Evolutionary conservation across 768 basidiomycete genomes (phyloP), one percentile per base, ranked within the genome.

Genomic region (Agaricus blazei): DNA sequence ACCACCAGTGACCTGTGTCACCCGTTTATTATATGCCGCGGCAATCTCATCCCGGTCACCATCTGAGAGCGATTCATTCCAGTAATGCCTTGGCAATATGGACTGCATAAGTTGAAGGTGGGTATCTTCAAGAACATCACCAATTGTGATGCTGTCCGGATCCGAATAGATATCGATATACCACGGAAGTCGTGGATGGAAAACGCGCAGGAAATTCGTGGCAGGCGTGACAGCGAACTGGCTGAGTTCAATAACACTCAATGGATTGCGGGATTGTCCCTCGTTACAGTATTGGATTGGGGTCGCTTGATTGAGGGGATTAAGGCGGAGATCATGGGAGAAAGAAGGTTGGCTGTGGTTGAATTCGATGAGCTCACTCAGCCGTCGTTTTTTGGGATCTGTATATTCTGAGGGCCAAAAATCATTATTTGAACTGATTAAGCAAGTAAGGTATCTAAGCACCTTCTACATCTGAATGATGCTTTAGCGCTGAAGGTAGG

Each of bases 241-340:
- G 7, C 54, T 43, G 8, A 56, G 46, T 49, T 60, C 57, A 2
- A 60, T 34, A 14, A 54, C 51, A 12, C 49, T 58, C 40, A 58
- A 45, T 1, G 59, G 57, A 34, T 42, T 31, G 3, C 79, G 77
- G 9, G 67, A 59, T 24, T 83, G 26, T 65, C n/a, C 67, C 73
- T 54, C 73, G 74, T 63, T 85, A 79, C 19, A 70, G 57, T 47
- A 83, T 59, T 23, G 66, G 62, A 50, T 50, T 9, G 28, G 52
- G 1, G n/a, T 48, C 15, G 62, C 27, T 4, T 64, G 59, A 14
- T 60, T 28, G 47, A 68, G 56, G 1, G 76, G 73, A 23, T 73
- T 65, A 0, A 62, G 62, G 12, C 83, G 81, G 23, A 87, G 65
- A 64, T 87, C 84, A 62, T 74, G 75, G 54, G 68, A 66, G 26